phyloP scores from a whole-genome alignment of 2,329 filamentous ascomycete genomes.

The Zasmidium cellare region DNA sequence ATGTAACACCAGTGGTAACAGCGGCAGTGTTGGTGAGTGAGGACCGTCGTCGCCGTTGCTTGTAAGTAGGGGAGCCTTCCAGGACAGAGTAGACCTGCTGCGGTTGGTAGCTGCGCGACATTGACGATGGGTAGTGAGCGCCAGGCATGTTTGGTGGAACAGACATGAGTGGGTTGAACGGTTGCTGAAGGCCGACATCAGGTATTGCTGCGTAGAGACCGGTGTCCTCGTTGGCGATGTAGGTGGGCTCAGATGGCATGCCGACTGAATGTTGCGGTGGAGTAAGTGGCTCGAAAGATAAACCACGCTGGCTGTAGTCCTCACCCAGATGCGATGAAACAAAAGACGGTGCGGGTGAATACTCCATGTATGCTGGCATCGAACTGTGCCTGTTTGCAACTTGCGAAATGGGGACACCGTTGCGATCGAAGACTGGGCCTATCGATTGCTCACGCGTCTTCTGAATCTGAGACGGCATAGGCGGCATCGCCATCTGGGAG shows the following conservation, averaged over 20 bases:
- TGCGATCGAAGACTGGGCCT: conserved; percentile 77
- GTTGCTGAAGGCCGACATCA: conserved; percentile 74
- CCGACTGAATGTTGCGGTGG: conserved; percentile 89
- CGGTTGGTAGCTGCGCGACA: conserved; percentile 67
- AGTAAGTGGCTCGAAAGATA: conserved; percentile 95
- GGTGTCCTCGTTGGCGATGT: conserved; percentile 97
- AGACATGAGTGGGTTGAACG: conserved; percentile 86
- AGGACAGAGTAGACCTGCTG: conserved; percentile 89
- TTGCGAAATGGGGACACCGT: conserved; percentile 79
- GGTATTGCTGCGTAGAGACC: conserved; percentile 94
- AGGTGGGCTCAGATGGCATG: conserved; percentile 84
- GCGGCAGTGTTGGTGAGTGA: conserved; percentile 79
- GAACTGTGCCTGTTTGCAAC: conserved; percentile 91
- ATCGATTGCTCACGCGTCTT: conserved; percentile 86
- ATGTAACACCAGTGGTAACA: conserved; percentile 54
- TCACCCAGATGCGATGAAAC: conserved; percentile 93
- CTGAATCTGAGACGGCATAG: conserved; percentile 69
- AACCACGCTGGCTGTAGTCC: conserved; percentile 92
- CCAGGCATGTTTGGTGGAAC: conserved; percentile 82
- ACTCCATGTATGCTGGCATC: conserved; percentile 98
- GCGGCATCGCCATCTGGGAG: conserved; percentile 69
- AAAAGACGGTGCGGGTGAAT: conserved; percentile 95
- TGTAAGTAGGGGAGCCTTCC: conserved; percentile 97
- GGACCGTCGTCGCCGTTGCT: conserved; percentile 90
- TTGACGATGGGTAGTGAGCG: conserved; percentile 70